phyloP scores from a whole-genome alignment of 345 rosid genomes.

The Linum tenue region DNA sequence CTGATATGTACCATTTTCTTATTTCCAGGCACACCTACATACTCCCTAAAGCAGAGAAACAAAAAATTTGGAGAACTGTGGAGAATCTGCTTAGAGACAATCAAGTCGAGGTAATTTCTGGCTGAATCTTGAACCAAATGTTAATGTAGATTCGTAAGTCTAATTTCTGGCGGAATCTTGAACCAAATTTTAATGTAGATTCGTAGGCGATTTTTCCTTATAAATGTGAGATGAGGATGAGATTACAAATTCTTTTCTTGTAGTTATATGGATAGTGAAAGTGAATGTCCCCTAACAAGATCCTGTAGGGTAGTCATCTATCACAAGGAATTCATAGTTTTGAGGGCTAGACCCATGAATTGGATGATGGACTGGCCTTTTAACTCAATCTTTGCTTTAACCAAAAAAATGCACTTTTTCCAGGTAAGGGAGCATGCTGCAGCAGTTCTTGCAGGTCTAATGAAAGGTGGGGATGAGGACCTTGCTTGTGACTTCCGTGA shows the following conservation, averaged over 20 bases:
- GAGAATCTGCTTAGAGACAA: constrained; percentile 74
- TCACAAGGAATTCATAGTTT: not conserved
- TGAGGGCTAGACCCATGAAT: not conserved
- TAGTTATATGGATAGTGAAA: not conserved
- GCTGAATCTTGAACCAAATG: constrained; percentile 9
- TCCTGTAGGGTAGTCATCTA: not conserved
- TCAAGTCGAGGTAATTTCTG: constrained; percentile 86
- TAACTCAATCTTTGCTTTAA: not conserved
- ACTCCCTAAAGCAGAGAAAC: constrained; percentile 59
- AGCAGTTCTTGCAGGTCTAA: constrained; percentile 86
- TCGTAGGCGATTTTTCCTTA: not conserved
- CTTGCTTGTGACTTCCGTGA: constrained; percentile 75
- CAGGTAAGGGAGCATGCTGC: constrained; percentile 99
- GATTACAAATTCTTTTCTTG: not conserved
- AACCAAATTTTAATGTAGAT: constrained; percentile 4
- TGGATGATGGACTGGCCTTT: not conserved
- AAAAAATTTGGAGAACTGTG: constrained; percentile 72
- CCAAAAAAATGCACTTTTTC: constrained; percentile 4
- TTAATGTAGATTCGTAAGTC: constrained; percentile 5
- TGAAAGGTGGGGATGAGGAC: constrained; percentile 91
- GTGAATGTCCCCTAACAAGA: not conserved
- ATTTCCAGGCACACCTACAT: constrained; percentile 74
- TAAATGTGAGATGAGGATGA: not conserved
- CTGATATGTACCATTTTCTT: constrained; percentile 11
- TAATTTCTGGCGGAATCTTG: constrained; percentile 25